Evolutionary conservation across 306 rosid species (phyloP).

Genomic region (Myrica gale): DNA sequence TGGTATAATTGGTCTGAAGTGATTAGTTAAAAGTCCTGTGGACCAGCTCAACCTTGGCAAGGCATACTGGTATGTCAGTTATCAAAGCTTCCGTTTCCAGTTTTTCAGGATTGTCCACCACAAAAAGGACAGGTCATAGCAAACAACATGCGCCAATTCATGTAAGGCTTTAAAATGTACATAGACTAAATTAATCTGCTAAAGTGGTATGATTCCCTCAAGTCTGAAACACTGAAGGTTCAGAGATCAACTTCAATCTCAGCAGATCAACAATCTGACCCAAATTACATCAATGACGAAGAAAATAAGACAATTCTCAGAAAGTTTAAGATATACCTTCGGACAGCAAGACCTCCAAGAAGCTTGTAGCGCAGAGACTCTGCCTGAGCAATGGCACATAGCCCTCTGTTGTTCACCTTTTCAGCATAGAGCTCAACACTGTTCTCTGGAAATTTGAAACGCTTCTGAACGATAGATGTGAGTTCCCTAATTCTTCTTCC

Average conservation of each 20-base stretch:
- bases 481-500: constrained; percentile 74
- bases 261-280: neutral
- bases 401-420: constrained; percentile 77
- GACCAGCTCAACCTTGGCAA: neutral
- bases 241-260: neutral
- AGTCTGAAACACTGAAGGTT: neutral
- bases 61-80: neutral
- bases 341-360: constrained; percentile 81
- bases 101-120: neutral
- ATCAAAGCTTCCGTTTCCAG: neutral
- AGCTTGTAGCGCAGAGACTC: constrained; percentile 88
- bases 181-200: too few species aligned
- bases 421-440: constrained; percentile 77
- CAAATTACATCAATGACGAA: neutral
- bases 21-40: too few species aligned
- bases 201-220: neutral
- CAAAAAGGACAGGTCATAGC: neutral
- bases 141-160: neutral
- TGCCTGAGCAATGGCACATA: constrained; percentile 77
- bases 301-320: neutral
- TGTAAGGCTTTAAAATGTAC: too few species aligned
- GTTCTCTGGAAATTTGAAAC: constrained; percentile 78
- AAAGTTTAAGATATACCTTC: constrained; percentile 44
- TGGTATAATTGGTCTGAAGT: neutral
- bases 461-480: constrained; percentile 80